Base-by-base conservation (phyloP, 352 stramenopile species). In the Phytopythium ostracodes region DNA sequence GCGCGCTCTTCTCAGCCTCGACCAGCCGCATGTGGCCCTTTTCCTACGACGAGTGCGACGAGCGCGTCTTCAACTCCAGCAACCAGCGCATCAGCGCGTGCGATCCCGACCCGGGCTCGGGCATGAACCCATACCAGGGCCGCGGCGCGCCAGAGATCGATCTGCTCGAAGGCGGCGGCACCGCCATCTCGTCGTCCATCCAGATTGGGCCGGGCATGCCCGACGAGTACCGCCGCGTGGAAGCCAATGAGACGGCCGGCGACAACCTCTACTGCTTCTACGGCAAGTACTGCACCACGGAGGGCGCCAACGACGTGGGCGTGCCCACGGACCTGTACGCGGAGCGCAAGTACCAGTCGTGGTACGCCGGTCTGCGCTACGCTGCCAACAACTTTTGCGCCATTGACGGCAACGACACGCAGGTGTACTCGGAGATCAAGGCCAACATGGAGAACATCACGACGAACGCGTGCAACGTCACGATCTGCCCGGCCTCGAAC, bases 1-100 rank as follows among this genome's bases (percentile, higher is more conserved):
- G 96, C 43, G 93, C 96, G 9, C 98, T 97, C 7, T 99, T 98
- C 68, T 93, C 96, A 42, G 88, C 77, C 3, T 97, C 86, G 0
- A 98, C 91, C 35, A 89, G 96, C 42, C 93, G 94, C 62, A 92
- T 98, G 65, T 99, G 96, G 96, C 96, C 96, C 14, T 98, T 93
- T 81, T 97, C 84, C 62, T 98, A 98, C 76, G 85, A 97, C 62
- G 82, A 84, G 59, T 99, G 96, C 69, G 75, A 93, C 47, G 71
- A 91, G 31, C 86, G 93, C 59, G 84, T 88, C 31, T 94, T 99
- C 38, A 63, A 81, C 24, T 79, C 72, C 4, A 74, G 60, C 54
- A 87, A 84, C 68, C 82, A 92, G 60, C 80, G 79, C 38, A 90
- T 92, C 66, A 97, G 80, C 38, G 96, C 88, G 17, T 99, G 96